A percentile compares a stretch with the other conserved stretches of the same genome.
These are phyloP conservation scores for Gnomoniopsis sp. DNA, from an alignment of 2,329 filamentous ascomycete genomes.

Conservation along the genomic window DNA sequence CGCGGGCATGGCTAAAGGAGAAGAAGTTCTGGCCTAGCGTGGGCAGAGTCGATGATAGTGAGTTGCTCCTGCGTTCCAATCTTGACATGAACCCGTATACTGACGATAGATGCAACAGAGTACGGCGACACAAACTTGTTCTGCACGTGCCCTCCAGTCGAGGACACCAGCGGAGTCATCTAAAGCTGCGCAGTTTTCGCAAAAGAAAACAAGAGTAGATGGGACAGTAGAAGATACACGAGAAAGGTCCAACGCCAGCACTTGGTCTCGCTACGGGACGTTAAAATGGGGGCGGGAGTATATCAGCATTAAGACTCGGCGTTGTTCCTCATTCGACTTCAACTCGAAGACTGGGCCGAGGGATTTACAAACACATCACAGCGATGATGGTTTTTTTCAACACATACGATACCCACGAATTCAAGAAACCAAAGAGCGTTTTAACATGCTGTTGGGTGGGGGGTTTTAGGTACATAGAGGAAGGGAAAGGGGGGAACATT, in stretches of 20 bases:
- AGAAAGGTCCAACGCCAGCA: conserved; percentile 6
- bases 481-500: background rate
- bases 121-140: conserved; percentile 92
- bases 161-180: conserved; percentile 43
- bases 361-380: conserved; percentile 1
- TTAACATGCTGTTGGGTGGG: conserved; percentile 2
- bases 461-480: background rate
- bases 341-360: conserved; percentile 12
- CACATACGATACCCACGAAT: conserved; percentile 13
- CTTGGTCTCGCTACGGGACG: background rate
- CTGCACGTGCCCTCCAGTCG: conserved; percentile 88
- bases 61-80: conserved; percentile 32
- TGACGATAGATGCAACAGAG: conserved; percentile 45
- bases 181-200: conserved; percentile 6
- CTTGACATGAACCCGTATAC: background rate
- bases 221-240: background rate
- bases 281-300: background rate
- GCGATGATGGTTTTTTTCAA: background rate
- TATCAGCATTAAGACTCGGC: conserved; percentile 2
- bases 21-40: conserved; percentile 98
- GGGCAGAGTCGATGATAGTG: conserved; percentile 82
- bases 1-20: conserved; percentile 75
- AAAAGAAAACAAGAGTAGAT: background rate
- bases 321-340: conserved; percentile 11
- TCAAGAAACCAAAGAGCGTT: background rate